Evolutionary conservation across 257 asterid genomes (phyloP), one percentile per base, ranked within the genome.

Genomic region (Prunella vulgaris): DNA sequence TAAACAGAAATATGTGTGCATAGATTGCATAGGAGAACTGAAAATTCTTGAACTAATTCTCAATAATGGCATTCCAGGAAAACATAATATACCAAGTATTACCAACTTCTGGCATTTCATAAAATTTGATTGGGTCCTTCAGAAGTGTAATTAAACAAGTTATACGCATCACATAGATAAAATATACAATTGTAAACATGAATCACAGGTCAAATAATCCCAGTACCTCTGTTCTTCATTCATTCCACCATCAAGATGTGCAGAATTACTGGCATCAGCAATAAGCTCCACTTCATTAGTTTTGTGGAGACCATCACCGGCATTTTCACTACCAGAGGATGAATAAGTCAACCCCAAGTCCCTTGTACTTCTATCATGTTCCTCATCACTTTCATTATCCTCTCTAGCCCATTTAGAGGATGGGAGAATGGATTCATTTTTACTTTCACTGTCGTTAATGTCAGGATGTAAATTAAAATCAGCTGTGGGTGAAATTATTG

Each of bases 341-440:
- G 98, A 92, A 81, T 90, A 92, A 30, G 87, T 80, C 70, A 92
- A 80, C 64, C 93, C 97, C 53, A 90, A 85, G 68, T 89, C 90
- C 77, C 84, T 79, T 6, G 82, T 42, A 75, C 79, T 80, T 79
- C 84, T 81, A 76, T 86, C 85, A 17, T 75, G 87, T 53, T 83
- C 95, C 73, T 84, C 96, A 56, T 84, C 97, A 68, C 91, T 85
- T 69, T 80, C 97, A 76, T 84, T 77, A 32, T 92, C 98, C 78
- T 92, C 97, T 69, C 94, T 84, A 42, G 95, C 90, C 98, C 98
- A 92, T 82, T 92, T 92, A 12, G 98, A 92, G 60, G 90, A 82
- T 40, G 96, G 98, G 80, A 92, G 80, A 73, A 90, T 75, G 33
- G 87, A 69, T 38, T 80, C 88, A 68, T 52, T 90, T 72, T 84